Evolutionary conservation across 208 protist species (phyloP).

Genomic region (Trypanosoma brucei): DNA sequence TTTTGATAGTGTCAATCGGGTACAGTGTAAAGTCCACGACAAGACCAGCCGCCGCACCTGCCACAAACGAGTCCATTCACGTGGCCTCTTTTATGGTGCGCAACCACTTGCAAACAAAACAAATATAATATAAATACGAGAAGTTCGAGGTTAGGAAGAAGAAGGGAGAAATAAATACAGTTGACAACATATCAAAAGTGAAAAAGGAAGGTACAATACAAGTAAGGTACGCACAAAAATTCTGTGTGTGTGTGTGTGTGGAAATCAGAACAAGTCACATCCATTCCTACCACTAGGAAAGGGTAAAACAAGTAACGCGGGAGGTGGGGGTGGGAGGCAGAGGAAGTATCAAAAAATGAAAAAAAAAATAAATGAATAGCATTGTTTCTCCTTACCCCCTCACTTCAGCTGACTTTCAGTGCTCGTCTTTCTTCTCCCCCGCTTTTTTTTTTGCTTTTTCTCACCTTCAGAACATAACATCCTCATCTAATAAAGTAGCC

Average conservation of each 20-base stretch:
- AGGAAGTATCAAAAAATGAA: conserved; percentile 10
- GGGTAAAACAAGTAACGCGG: conserved; percentile 11
- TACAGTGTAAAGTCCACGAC: conserved; percentile 88
- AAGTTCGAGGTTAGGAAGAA: too few relatives aligned
- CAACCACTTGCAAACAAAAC: too few relatives aligned
- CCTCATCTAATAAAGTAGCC: too few relatives aligned
- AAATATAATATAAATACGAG: too few relatives aligned
- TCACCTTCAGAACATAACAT: too few relatives aligned
- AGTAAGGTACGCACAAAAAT: not conserved
- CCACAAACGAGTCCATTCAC: conserved; percentile 70
- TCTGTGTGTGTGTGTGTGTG: too few relatives aligned
- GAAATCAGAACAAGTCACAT: too few relatives aligned
- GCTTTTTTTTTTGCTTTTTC: not conserved
- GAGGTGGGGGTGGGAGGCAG: conserved; percentile 1
- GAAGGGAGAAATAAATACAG: too few relatives aligned
- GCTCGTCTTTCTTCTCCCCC: conserved; percentile 1
- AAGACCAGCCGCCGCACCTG: conserved; percentile 81
- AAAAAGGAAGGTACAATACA: conserved; percentile 1
- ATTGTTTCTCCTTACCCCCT: too few relatives aligned
- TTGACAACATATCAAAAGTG: not conserved
- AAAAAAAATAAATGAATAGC: not conserved
- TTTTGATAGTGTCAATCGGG: conserved; percentile 93
- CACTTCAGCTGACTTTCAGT: not conserved
- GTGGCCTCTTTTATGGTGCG: too few relatives aligned
- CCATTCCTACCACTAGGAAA: not conserved